A percentile compares a stretch with the other conserved stretches of the same genome.
These are phyloP conservation scores for Carpinus fangiana DNA, from an alignment of 306 rosid genomes.

Conservation along the genomic window DNA sequence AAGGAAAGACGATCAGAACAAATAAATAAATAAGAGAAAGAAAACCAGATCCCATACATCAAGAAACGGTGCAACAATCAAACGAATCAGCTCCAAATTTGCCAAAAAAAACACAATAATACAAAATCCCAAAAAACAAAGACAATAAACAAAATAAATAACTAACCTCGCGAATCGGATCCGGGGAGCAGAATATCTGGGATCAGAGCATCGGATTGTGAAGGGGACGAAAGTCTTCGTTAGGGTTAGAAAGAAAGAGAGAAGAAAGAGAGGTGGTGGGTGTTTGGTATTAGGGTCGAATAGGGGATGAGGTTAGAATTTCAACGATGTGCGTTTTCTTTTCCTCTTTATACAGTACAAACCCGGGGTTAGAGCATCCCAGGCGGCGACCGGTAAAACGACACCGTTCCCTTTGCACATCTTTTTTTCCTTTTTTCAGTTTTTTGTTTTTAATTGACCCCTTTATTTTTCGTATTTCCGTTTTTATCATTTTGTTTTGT, in stretches of 20 bases:
- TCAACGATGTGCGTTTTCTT: constrained; percentile 17
- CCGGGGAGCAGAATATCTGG: background rate
- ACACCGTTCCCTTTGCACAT: constrained; percentile 28
- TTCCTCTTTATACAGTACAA: background rate
- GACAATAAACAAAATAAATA: background rate
- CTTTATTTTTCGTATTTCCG: background rate
- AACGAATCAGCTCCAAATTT: constrained; percentile 15
- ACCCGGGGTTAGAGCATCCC: background rate
- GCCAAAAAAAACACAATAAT: background rate
- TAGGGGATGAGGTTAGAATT: constrained; percentile 33
- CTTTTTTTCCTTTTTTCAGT: background rate
- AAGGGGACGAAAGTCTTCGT: constrained; percentile 28
- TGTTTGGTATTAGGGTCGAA: constrained; percentile 15
- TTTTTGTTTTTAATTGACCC: background rate
- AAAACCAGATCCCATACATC: constrained; percentile 40
- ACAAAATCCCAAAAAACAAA: background rate
- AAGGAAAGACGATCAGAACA: no score
- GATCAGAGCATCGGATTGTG: constrained; percentile 33
- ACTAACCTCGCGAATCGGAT: constrained; percentile 42
- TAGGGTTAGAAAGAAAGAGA: constrained; percentile 46
- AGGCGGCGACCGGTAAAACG: constrained; percentile 27
- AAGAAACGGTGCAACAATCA: background rate
- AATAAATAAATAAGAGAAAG: background rate
- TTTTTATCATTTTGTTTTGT: background rate
- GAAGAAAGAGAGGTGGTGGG: constrained; percentile 16